Evolutionary conservation across 495 filamentous ascomycete genomes (phyloP), one percentile per base, ranked within the genome.

Genomic region (Astrocystis sublimbata): DNA sequence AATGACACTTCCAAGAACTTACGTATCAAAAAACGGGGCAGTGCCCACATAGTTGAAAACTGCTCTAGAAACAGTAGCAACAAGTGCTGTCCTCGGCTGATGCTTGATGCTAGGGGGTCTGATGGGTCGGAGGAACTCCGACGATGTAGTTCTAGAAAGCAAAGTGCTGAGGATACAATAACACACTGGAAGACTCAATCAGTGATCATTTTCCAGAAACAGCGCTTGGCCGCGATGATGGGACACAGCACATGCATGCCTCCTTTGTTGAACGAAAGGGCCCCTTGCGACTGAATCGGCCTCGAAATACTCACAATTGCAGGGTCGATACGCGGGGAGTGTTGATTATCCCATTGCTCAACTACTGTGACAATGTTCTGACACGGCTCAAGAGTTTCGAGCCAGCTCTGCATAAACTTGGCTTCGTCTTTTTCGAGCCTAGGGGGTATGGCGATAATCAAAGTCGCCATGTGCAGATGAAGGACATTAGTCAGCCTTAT

Each of bases 271-370:
- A 42, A 1, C 7, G 28, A 30, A 36, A n/a, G 23, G 52, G 10
- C 23, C 7, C 31, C 5, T 40, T 19, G 15, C 28, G 42, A 41
- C 1, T 13, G 13, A 4, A 42, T 30, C 6, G 9, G 9, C 21
- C 19, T 8, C 2, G 40, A 45, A 35, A 1, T 0, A 45, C 54
- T 57, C 26, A 57, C 54, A 38, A 69, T 64, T 56, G 67, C 67
- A 15, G 67, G 67, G 21, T 69, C 64, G n/a, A 67, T 65, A 6
- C 43, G 58, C 26, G 64, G 59, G 15, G 61, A 66, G 38, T 63
- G 65, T 13, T 62, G 67, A 30, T 64, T 66, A 38, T 66, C 58
- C 67, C 67, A 69, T 42, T 69, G 64, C 15, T 69, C 61, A 1
- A 64, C 28, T 9, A 69, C 50, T 3, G 42, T 50, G 24, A 64